Evolutionary conservation across 2,329 filamentous ascomycete species (phyloP), one percentile per base, ranked within the genome.

Genomic region (Paraphoma sp.): DNA sequence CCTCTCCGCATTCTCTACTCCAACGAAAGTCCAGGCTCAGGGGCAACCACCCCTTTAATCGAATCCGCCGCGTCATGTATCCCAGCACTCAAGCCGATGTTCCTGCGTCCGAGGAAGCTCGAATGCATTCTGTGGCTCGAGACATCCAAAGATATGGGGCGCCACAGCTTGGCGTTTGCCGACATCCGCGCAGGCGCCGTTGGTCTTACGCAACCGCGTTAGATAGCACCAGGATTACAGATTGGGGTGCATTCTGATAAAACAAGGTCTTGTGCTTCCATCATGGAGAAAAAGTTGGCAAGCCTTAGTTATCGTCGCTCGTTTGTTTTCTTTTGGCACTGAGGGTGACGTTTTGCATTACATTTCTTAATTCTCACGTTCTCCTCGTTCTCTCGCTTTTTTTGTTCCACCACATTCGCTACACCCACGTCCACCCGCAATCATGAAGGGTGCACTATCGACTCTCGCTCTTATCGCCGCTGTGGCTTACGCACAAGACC

Each of bases 401-500:
- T 33, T 30, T 52, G 42, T 30, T 9, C 16, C 18, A 31, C 45
- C 45, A 42, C 42, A 36, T 45, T 50, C 43, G 50, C 45, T 51
- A 48, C 29, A 30, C 18, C 50, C 23, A n/a, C 44, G 8, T 16
- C 10, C 2, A 41, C 30, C 29, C 17, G 33, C 14, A 28, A 61
- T 49, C 56, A 64, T 65, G 51, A 68, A 58, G 47, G 47, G 56
- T 41, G 48, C 57, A 8, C 43, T 58, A 12, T 51, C 57, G 36
- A 51, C 57, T n/a, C 18, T 68, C 28, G 51, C 54, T 18, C 17
- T 65, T 10, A 45, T 60, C 17, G 57, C 49, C 6, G 54, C 59
- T 12, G 45, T 60, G 31, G 62, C 54, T 17, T 47, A 60, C 23
- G 67, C 60, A 1, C 67, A 70, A 48, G 52, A 68, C 30, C 67